Evolutionary conservation across 108 stramenopile species (phyloP).

Genomic region (Mayamaea pseudoterrestris): DNA sequence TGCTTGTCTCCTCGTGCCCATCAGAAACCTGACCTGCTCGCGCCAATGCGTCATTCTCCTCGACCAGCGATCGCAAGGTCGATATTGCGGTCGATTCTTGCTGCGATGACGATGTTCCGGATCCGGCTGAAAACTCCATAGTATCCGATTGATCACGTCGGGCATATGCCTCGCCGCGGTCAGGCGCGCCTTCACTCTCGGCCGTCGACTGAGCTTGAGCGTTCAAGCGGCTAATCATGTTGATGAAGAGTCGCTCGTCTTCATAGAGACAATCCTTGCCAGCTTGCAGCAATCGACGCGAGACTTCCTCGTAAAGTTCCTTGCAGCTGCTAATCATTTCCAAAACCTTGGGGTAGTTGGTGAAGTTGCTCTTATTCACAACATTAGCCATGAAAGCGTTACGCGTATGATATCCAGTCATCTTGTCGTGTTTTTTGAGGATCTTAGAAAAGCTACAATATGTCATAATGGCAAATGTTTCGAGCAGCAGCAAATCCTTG

Average conservation of each 20-base stretch:
- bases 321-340: constrained; percentile 61
- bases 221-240: constrained; percentile 79
- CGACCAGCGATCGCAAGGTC: constrained; percentile 35
- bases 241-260: constrained; percentile 80
- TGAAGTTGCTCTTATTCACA: constrained; percentile 67
- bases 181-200: constrained; percentile 39
- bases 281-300: constrained; percentile 40
- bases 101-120: too few species aligned
- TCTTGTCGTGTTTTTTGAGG: constrained; percentile 96
- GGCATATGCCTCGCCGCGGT: constrained; percentile 8
- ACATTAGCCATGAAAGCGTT: constrained; percentile 73
- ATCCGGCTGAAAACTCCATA: background rate
- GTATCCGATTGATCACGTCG: too few species aligned
- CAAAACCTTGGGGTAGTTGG: constrained; percentile 51
- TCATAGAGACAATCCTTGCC: constrained; percentile 68
- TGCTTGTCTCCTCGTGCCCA: too few species aligned
- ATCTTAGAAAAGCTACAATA: constrained; percentile 93
- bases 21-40: constrained; percentile 3
- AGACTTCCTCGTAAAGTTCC: constrained; percentile 47
- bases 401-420: constrained; percentile 67
- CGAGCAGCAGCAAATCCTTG: constrained; percentile 86
- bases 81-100: constrained; percentile 15
- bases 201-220: constrained; percentile 51
- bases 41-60: constrained; percentile 29
- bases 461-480: constrained; percentile 95